These are phyloP conservation scores for Geoglossum cookeanum DNA, from an alignment of 2,329 filamentous ascomycete genomes.

Conservation along the genomic window DNA sequence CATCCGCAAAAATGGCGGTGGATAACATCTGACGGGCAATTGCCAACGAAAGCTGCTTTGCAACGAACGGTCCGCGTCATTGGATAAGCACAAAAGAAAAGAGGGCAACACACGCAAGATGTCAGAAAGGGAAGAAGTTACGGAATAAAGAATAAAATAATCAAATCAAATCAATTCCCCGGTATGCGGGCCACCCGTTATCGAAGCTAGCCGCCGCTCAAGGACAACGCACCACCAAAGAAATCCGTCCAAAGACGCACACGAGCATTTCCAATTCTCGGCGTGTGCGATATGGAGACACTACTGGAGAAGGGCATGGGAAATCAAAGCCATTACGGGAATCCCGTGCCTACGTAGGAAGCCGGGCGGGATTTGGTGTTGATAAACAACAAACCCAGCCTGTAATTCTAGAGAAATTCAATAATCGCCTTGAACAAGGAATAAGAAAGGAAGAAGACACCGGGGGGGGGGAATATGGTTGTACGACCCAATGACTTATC, in stretches of 20 bases:
- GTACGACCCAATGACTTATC: background rate
- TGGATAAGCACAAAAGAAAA: background rate
- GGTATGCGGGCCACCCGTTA: background rate
- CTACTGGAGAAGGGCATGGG: background rate
- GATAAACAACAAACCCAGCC: background rate
- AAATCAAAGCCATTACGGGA: background rate
- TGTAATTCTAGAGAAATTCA: too few species aligned
- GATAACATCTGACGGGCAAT: background rate
- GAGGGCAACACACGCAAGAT: background rate
- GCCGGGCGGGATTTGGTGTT: background rate
- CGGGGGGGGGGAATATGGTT: background rate
- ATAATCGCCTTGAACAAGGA: too few species aligned
- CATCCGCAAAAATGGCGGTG: background rate
- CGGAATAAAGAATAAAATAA: background rate
- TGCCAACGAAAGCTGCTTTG: background rate
- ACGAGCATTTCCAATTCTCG: background rate
- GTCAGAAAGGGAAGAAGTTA: background rate
- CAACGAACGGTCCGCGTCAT: background rate
- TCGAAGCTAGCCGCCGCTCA: background rate
- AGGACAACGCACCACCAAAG: background rate
- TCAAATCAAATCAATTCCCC: background rate
- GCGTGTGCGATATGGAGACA: background rate
- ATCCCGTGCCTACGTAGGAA: background rate
- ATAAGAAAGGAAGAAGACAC: background rate
- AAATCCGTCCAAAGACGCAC: background rate